phyloP scores from a whole-genome alignment of 352 stramenopile genomes.

The Globisporangium recalcitrans region DNA sequence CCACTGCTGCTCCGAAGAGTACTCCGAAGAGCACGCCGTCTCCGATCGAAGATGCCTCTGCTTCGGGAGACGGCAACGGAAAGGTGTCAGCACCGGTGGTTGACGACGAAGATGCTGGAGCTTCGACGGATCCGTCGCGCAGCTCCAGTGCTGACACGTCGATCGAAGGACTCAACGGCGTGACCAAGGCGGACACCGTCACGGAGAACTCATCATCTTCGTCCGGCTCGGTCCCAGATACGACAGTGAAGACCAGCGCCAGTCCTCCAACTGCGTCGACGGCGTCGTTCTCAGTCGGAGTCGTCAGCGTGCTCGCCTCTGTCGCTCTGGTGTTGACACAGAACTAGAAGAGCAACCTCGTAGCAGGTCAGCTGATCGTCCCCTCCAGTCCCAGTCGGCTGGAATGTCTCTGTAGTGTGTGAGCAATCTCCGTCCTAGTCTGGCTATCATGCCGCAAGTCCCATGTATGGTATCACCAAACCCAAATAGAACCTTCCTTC shows the following conservation, averaged over 20 bases:
- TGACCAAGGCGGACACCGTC: not conserved
- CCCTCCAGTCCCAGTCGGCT: too few relatives aligned
- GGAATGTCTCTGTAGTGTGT: too few relatives aligned
- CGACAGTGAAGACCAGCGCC: not conserved
- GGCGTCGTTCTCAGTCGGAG: not conserved
- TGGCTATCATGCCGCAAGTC: too few relatives aligned
- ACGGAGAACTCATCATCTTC: not conserved
- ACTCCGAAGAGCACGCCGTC: not conserved
- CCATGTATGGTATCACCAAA: too few relatives aligned
- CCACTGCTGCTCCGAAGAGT: not conserved
- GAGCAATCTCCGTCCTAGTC: too few relatives aligned
- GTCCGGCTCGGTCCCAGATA: not conserved
- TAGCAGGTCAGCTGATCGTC: too few relatives aligned
- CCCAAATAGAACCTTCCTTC: too few relatives aligned
- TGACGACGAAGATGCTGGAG: not conserved
- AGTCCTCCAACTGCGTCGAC: not conserved
- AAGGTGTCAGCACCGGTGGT: not conserved
- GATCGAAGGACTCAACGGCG: conserved; percentile 1
- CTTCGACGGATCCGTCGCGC: not conserved
- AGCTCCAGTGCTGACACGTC: conserved; percentile 3
- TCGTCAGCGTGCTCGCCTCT: not conserved
- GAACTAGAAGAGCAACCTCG: not conserved
- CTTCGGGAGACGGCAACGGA: conserved; percentile 1
- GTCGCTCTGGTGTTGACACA: conserved; percentile 1
- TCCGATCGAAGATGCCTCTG: not conserved